A percentile compares a stretch with the other conserved stretches of the same genome.
Conservation (phyloP, 495 filamentous ascomycete genomes). For the Aspergillus bridgeri region DNA sequence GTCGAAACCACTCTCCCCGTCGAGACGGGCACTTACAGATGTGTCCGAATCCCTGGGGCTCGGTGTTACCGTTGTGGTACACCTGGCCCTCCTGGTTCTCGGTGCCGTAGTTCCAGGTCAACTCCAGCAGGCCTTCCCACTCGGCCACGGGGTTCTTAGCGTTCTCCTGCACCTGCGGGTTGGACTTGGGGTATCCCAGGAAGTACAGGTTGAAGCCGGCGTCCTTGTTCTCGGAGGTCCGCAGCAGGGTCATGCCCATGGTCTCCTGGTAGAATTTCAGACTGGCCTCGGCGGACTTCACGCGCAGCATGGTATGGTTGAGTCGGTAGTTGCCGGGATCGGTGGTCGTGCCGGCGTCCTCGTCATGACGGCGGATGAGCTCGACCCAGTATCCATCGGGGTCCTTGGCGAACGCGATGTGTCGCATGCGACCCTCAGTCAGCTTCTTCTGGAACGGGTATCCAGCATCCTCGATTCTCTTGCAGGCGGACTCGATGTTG, state of each 20-base stretch:
- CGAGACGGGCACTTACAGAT: slow-evolving; percentile 58
- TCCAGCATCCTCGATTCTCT: slow-evolving; percentile 81
- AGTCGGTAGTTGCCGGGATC: slow-evolving; percentile 53
- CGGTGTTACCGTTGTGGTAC: slow-evolving; percentile 88
- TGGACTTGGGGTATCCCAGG: slow-evolving; percentile 65
- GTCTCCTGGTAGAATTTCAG: slow-evolving; percentile 88
- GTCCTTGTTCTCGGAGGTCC: slow-evolving; percentile 65
- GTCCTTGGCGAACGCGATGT: slow-evolving; percentile 90
- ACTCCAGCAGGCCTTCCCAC: slow-evolving; percentile 79
- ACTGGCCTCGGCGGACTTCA: slow-evolving; percentile 82
- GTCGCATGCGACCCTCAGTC: slow-evolving; percentile 78
- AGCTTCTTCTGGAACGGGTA: slow-evolving; percentile 94
- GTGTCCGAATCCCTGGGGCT: slow-evolving; percentile 93
- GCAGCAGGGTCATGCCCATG: slow-evolving; percentile 79
- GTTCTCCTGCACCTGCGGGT: slow-evolving; percentile 47
- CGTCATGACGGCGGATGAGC: slow-evolving; percentile 55
- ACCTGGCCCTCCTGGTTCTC: slow-evolving; percentile 80
- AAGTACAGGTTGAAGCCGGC: slow-evolving; percentile 89
- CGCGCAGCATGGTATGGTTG: slow-evolving; percentile 82
- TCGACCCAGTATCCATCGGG: slow-evolving; percentile 94
- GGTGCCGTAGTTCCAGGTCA: slow-evolving; percentile 97
- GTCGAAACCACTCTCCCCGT: neutral
- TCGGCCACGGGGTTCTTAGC: slow-evolving; percentile 56
- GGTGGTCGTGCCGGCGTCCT: slow-evolving; percentile 50
- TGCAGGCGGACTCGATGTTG: slow-evolving; percentile 84